Evolutionary conservation across 768 basidiomycete species (phyloP).

Genomic region (Calvatia gigantea): DNA sequence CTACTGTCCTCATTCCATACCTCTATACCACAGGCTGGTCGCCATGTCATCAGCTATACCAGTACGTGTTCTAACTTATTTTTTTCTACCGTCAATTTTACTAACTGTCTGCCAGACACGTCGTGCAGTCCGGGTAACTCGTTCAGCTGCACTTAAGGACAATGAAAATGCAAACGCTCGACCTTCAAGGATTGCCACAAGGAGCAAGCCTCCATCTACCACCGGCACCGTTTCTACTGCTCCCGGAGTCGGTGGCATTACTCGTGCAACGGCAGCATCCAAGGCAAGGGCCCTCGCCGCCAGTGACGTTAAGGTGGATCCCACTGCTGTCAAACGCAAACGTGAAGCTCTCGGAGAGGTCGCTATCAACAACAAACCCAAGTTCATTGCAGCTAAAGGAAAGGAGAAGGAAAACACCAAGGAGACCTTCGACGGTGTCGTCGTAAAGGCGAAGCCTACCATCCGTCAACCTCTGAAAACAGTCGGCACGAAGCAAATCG

Average conservation of each 20-base stretch:
- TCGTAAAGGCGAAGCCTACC: slow-evolving; percentile 47
- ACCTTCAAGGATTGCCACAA: slow-evolving; percentile 54
- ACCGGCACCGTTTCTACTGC: slow-evolving; percentile 33
- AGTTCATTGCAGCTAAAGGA: slow-evolving; percentile 38
- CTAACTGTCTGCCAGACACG: slow-evolving; percentile 49
- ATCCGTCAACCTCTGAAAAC: slow-evolving; percentile 54
- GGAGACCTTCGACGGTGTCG: slow-evolving; percentile 60
- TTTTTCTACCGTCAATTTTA: slow-evolving; percentile 10
- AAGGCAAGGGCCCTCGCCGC: slow-evolving; percentile 12
- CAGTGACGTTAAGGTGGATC: slow-evolving; percentile 35
- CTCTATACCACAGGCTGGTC: slow-evolving; percentile 20
- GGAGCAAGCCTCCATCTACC: slow-evolving; percentile 52
- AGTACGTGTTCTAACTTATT: slow-evolving; percentile 26
- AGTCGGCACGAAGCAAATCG: slow-evolving; percentile 43
- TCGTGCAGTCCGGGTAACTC: slow-evolving; percentile 56
- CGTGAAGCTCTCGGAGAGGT: slow-evolving; percentile 80
- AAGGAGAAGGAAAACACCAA: slow-evolving; percentile 59
- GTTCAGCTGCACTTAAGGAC: slow-evolving; percentile 53
- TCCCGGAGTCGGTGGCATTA: slow-evolving; percentile 33
- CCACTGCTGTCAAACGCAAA: slow-evolving; percentile 65
- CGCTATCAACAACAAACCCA: slow-evolving; percentile 47
- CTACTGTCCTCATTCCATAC: slow-evolving; percentile 13
- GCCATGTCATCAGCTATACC: slow-evolving; percentile 47
- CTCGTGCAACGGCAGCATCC: slow-evolving; percentile 42
- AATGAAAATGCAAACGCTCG: slow-evolving; percentile 75